These are phyloP conservation scores for Oidiodendron maius DNA, from an alignment of 495 filamentous ascomycete species.

Conservation along the genomic window DNA sequence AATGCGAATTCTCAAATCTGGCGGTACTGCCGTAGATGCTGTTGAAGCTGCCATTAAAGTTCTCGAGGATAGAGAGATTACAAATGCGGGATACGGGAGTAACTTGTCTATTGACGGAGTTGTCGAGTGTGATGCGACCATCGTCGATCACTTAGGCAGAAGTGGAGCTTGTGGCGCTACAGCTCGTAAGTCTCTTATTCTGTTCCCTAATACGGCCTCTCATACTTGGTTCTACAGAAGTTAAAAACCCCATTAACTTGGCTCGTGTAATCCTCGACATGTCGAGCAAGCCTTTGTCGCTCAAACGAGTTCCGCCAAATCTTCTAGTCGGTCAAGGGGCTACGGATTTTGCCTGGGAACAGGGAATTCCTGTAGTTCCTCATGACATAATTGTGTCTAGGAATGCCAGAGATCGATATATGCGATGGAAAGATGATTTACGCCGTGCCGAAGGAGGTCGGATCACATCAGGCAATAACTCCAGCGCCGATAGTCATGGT, in stretches of 20 bases:
- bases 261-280: constrained; percentile 77
- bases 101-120: constrained; percentile 86
- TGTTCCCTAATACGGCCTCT: background rate
- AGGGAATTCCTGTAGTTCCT: constrained; percentile 61
- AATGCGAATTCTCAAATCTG: constrained; percentile 72
- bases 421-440: constrained; percentile 72
- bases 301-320: constrained; percentile 87
- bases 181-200: constrained; percentile 54
- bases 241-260: constrained; percentile 86
- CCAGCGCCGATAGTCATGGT: constrained; percentile 6
- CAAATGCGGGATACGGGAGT: constrained; percentile 93
- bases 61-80: constrained; percentile 90
- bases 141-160: constrained; percentile 84
- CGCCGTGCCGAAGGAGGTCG: constrained; percentile 35
- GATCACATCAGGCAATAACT: constrained; percentile 14
- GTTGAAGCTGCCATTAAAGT: constrained; percentile 83
- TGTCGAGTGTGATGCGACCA: constrained; percentile 89
- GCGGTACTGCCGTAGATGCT: constrained; percentile 80
- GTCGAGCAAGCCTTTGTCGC: constrained; percentile 63
- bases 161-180: constrained; percentile 92
- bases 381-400: constrained; percentile 71
- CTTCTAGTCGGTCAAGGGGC: constrained; percentile 83
- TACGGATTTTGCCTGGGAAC: constrained; percentile 72
- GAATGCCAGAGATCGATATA: constrained; percentile 65
- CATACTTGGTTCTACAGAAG: constrained; percentile 44